A percentile compares a stretch with the other conserved stretches of the same genome.
Evolutionary conservation across 768 basidiomycete species (phyloP).

Genomic region (Auricularia heimuer): DNA sequence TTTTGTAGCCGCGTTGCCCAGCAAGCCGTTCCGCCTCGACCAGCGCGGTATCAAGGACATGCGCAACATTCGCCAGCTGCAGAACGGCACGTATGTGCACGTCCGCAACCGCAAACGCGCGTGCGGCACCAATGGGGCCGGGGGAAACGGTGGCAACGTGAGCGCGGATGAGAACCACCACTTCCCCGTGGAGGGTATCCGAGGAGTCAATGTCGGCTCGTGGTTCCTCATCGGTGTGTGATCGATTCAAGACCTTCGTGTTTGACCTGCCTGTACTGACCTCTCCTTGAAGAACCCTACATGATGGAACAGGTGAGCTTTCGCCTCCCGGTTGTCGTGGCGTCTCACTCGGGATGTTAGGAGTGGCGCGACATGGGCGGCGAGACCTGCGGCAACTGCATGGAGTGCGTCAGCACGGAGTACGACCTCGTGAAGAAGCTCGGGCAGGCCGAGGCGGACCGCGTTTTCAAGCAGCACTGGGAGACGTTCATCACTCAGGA

Average conservation of each 20-base stretch:
- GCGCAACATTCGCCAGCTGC: background rate
- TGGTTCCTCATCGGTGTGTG: background rate
- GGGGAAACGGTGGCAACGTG: background rate
- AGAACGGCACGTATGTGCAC: background rate
- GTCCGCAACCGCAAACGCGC: background rate
- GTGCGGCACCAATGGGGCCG: background rate
- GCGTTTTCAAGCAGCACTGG: slow-evolving; percentile 40
- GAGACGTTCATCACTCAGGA: slow-evolving; percentile 56
- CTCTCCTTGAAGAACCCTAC: background rate
- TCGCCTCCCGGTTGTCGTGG: background rate
- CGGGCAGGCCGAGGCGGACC: background rate
- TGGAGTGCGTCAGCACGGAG: background rate
- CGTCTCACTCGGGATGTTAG: background rate
- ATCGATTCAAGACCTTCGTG: background rate
- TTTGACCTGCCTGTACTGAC: background rate
- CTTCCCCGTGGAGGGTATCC: background rate
- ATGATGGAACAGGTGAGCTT: background rate
- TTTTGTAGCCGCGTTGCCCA: background rate
- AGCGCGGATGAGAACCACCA: background rate
- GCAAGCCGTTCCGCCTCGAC: background rate
- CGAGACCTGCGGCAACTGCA: background rate
- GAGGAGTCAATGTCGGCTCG: background rate
- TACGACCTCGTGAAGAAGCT: slow-evolving; percentile 1
- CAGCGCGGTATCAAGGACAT: background rate
- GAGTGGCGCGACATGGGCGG: background rate